Base-by-base conservation (phyloP, 2,329 filamentous ascomycete species). In the Ophiostoma pallidulum region DNA sequence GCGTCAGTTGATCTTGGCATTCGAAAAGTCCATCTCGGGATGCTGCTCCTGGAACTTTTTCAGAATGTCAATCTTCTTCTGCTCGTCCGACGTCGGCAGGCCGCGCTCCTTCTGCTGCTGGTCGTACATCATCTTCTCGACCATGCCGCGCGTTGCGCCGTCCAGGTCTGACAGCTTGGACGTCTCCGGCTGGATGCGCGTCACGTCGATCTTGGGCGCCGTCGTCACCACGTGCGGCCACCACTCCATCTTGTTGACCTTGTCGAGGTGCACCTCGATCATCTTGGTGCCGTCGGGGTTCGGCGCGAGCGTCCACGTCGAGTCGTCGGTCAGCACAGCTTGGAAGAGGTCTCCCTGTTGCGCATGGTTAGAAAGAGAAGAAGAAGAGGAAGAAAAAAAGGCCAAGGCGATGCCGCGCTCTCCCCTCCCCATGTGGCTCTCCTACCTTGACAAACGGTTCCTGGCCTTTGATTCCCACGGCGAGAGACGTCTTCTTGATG, bases 41-140 rank as follows among this genome's bases (percentile, higher is more conserved):
- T 82, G 78, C 65, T 95, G 80, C 43, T 71, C 73, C 77, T 96
- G 84, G 69, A 98, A 97, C 71, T 94, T 88, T 69, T 86, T 85
- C 62, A 98, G 69, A 59, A 98, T 83, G 48, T 98, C 91, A 62
- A 81, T 68, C 77, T 97, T 97, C 74, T 90, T 87, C 75, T 94
- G 82, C 72, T 98, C 92, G 57, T 97, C 92, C 56, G 87, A 94
- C 12, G 84, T 89, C 40, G 89, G 87, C 66, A 84, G 76, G 4
- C 92, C 92, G 66, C 77, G 72, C 72, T 97, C 90, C 79, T 98
- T 98, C 72, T 97, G 90, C 56, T 86, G 76, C 74, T 98, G 92
- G 71, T 98, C 92, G 60, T 78, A 98, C 92, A 98, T 98, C 92
- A 98, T 98, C 79, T 98, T 98, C 80, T 98, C 92, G 38, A 98